Conservation (phyloP, 192 early-diverging fungal species). For the Gamsiella multidivaricata region DNA sequence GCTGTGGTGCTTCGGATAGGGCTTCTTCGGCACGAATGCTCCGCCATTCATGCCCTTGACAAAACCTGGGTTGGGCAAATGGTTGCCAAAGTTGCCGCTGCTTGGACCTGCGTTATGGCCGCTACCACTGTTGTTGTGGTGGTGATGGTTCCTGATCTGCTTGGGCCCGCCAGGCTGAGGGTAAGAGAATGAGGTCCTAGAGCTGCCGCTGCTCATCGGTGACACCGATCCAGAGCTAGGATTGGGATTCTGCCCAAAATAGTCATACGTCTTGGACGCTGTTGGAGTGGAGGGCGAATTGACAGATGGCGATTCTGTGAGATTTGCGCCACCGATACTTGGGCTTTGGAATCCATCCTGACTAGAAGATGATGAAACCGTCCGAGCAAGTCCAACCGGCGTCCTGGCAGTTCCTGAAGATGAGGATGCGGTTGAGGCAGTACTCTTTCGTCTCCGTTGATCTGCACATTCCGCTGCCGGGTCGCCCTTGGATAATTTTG, state of each 20-base stretch:
- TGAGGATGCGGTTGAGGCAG: slow-evolving; percentile 22
- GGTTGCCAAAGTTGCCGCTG: slow-evolving; percentile 1
- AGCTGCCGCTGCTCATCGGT: slow-evolving; percentile 37
- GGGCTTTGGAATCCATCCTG: slow-evolving; percentile 50
- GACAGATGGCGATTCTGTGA: slow-evolving; percentile 39
- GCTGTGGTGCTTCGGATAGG: slow-evolving; percentile 19
- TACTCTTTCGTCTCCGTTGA: slow-evolving; percentile 38
- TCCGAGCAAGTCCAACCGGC: slow-evolving; percentile 27
- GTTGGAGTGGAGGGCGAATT: slow-evolving; percentile 27
- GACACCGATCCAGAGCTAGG: slow-evolving; percentile 36
- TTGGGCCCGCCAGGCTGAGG: slow-evolving; percentile 18
- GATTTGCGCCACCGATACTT: neutral
- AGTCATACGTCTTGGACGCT: slow-evolving; percentile 27
- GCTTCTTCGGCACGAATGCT: slow-evolving; percentile 26
- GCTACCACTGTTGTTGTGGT: neutral
- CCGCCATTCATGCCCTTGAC: slow-evolving; percentile 24
- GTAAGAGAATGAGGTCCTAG: slow-evolving; percentile 22
- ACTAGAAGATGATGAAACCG: slow-evolving; percentile 42
- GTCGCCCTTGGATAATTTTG: slow-evolving; percentile 35
- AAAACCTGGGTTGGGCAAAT: slow-evolving; percentile 10
- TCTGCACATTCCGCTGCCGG: slow-evolving; percentile 40
- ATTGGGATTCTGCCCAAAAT: slow-evolving; percentile 28
- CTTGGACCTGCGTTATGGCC: neutral
- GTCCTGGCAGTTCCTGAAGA: slow-evolving; percentile 17
- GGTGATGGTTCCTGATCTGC: slow-evolving; percentile 13